These are phyloP conservation scores for Lachancea kluyveri DNA, from an alignment of 805 yeast species.

Conservation along the genomic window DNA sequence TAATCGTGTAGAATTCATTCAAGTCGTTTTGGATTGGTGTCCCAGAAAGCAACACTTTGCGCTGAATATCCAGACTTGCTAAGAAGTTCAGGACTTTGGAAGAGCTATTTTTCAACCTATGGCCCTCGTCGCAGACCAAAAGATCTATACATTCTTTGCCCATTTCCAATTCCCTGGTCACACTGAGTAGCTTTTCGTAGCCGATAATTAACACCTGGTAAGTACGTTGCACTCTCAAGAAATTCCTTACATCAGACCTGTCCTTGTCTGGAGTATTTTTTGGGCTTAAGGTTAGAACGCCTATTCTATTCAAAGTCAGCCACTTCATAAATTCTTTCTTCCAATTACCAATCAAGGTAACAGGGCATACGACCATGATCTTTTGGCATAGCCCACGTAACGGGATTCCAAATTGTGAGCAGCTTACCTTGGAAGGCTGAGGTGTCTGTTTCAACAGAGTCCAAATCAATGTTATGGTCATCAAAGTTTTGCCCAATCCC, in stretches of 20 bases:
- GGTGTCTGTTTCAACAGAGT: conserved; percentile 71
- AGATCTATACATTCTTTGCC: conserved; percentile 48
- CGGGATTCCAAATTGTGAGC: conserved; percentile 31
- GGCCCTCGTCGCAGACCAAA: conserved; percentile 93
- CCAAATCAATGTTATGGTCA: conserved; percentile 80
- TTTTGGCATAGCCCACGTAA: conserved; percentile 40
- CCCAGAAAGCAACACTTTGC: conserved; percentile 69
- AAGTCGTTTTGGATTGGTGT: conserved; percentile 94
- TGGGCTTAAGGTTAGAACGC: conserved; percentile 55
- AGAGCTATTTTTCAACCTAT: conserved; percentile 68
- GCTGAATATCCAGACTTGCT: conserved; percentile 45
- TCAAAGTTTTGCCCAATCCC: conserved; percentile 91
- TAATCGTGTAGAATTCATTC: conserved; percentile 70
- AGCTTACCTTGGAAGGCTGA: conserved; percentile 27
- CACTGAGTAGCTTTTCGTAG: conserved; percentile 68
- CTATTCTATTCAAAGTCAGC: conserved; percentile 61
- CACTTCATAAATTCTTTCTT: conserved; percentile 81
- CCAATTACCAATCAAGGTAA: conserved; percentile 85
- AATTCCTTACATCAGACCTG: conserved; percentile 48
- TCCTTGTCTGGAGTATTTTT: conserved; percentile 47
- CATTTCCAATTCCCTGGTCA: conserved; percentile 43
- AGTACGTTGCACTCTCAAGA: conserved; percentile 56
- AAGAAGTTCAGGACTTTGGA: conserved; percentile 68
- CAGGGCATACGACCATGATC: conserved; percentile 83
- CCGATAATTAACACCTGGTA: conserved; percentile 83